These are phyloP conservation scores for Rubroshorea leprosula DNA, from an alignment of 345 rosid species.

Conservation along the genomic window DNA sequence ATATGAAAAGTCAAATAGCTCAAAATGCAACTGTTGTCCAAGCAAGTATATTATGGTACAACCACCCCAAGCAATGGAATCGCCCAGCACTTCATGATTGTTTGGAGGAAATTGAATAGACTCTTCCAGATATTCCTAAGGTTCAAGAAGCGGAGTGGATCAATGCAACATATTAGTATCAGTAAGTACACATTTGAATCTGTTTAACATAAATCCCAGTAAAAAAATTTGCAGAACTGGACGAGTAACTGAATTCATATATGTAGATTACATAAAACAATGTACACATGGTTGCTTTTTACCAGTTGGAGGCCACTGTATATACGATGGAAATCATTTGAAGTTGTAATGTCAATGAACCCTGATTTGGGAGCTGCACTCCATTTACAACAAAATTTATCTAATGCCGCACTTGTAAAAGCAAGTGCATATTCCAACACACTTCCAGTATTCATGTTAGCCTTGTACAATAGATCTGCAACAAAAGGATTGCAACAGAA, in stretches of 20 bases:
- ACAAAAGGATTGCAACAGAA: constrained; percentile 15
- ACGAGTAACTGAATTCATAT: constrained; percentile 3
- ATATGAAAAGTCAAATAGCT: constrained; percentile 91
- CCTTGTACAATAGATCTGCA: constrained; percentile 94
- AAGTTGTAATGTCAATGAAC: constrained; percentile 89
- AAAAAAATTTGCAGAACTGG: not conserved
- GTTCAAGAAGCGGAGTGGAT: constrained; percentile 13
- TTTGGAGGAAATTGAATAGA: constrained; percentile 37
- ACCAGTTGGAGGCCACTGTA: constrained; percentile 97
- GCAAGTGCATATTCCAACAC: constrained; percentile 97
- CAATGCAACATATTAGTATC: not conserved
- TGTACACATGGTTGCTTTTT: constrained; percentile 28
- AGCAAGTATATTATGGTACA: constrained; percentile 94
- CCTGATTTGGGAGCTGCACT: constrained; percentile 97
- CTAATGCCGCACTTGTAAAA: constrained; percentile 90
- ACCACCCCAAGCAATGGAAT: constrained; percentile 97
- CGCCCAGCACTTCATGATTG: constrained; percentile 70
- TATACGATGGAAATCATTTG: constrained; percentile 88
- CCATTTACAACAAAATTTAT: constrained; percentile 93
- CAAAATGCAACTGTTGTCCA: constrained; percentile 96
- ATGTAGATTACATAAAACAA: too few relatives aligned
- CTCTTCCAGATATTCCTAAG: constrained; percentile 84
- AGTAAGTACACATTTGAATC: not conserved
- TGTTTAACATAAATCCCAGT: not conserved
- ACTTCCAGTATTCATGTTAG: constrained; percentile 82